Percentiles rank a stretch among this genome's conserved stretches.
These are phyloP conservation scores for Mycena pura DNA, from an alignment of 768 basidiomycete species.

Conservation along the genomic window DNA sequence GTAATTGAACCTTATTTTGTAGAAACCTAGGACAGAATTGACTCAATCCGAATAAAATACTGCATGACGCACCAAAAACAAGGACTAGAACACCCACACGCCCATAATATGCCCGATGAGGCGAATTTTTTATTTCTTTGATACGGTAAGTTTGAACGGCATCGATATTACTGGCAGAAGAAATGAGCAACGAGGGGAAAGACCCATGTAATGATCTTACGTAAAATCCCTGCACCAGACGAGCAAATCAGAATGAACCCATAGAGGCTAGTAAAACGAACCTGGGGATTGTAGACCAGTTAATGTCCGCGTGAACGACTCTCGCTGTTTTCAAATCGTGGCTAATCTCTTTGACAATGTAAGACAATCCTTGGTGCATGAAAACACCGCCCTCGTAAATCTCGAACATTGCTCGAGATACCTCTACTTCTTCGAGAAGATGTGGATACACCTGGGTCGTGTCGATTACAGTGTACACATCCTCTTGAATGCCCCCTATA, in stretches of 20 bases:
- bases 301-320: conserved; percentile 76
- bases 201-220: conserved; percentile 46
- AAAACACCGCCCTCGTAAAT: conserved; percentile 93
- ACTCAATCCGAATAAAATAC: background rate
- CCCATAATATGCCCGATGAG: conserved; percentile 72
- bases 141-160: conserved; percentile 80
- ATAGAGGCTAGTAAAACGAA: conserved; percentile 28
- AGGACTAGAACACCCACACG: conserved; percentile 61
- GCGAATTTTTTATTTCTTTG: conserved; percentile 62
- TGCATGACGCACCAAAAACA: conserved; percentile 66
- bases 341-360: conserved; percentile 80
- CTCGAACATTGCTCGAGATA: conserved; percentile 86
- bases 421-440: conserved; percentile 83
- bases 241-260: background rate
- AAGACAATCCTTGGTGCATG: conserved; percentile 87
- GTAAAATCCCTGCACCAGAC: conserved; percentile 67
- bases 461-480: conserved; percentile 78
- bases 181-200: background rate
- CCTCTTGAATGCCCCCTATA: conserved; percentile 71
- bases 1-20: conserved; percentile 67
- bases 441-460: conserved; percentile 50
- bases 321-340: conserved; percentile 80
- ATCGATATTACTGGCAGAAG: conserved; percentile 66
- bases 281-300: conserved; percentile 82
- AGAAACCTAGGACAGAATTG: conserved; percentile 60